Percentiles rank a stretch among this genome's conserved stretches.
Evolutionary conservation across 2,329 filamentous ascomycete species (phyloP).

Genomic region (Fonsecaea erecta): DNA sequence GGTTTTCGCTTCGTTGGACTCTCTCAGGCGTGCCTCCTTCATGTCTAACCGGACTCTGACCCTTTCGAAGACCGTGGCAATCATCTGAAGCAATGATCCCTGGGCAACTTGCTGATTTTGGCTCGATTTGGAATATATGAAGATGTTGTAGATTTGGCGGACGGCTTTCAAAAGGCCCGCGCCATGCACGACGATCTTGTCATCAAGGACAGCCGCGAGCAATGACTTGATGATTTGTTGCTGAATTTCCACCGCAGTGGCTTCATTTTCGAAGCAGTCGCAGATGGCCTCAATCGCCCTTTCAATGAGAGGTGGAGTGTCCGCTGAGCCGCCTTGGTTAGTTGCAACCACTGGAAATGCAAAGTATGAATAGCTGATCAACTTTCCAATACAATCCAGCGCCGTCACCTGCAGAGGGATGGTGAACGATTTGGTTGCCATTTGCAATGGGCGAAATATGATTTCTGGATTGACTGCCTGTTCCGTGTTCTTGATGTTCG

Average conservation of each 20-base stretch:
- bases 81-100: conserved; percentile 96
- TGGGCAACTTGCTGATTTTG: conserved; percentile 97
- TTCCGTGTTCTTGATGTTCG: conserved; percentile 84
- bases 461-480: conserved; percentile 85
- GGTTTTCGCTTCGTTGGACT: conserved; percentile 42
- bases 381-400: conserved; percentile 96
- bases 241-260: conserved; percentile 88
- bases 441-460: conserved; percentile 85
- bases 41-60: conserved; percentile 84
- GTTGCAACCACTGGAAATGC: conserved; percentile 66
- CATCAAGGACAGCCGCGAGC: conserved; percentile 91
- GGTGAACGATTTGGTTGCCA: conserved; percentile 85
- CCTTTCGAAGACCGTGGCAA: conserved; percentile 94
- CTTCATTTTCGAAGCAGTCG: conserved; percentile 97
- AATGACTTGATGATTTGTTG: conserved; percentile 98
- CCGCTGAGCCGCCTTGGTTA: conserved; percentile 49
- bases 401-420: conserved; percentile 85
- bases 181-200: conserved; percentile 98
- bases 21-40: conserved; percentile 74
- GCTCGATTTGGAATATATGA: conserved; percentile 89
- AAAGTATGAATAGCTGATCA: conserved; percentile 99
- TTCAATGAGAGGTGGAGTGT: conserved; percentile 79
- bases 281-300: conserved; percentile 98
- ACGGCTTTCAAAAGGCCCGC: conserved; percentile 95
- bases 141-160: conserved; percentile 98